Evolutionary conservation across 2,329 filamentous ascomycete species (phyloP), one percentile per base, ranked within the genome.

Genomic region (Pseudocercospora ulei): DNA sequence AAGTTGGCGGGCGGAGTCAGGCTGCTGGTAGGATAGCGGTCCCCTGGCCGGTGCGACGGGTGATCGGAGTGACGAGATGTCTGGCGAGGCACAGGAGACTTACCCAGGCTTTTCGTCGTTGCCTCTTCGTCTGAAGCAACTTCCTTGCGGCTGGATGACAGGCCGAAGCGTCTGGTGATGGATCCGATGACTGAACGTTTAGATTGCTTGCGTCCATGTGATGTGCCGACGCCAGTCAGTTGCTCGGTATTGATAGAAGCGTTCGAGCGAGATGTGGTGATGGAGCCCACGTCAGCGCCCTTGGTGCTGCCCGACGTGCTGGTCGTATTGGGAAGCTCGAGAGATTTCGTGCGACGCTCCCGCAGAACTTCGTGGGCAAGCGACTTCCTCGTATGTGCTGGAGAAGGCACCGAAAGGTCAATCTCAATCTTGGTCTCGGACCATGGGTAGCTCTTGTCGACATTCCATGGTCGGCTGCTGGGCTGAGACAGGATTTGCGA

Each of bases 21-120:
- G 30, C 61, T 62, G 35, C 64, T 65, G 6, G 64, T 67, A 16
- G 67, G 67, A 48, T 70, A 70, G 16, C 67, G 64, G 41, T 70
- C 67, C 25, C 67, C 67, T 17, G 62, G 61, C 35, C 59, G 61
- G 51, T 60, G 57, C 3, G 55, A 46, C 53, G 49, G 40, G 16
- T 41, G 39, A 9, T 24, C 35, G 9, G 41, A 36, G 17, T 46
- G 43, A 13, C 41, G 42, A 7, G 46, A 52, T 12, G 39, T 35
- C 17, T 40, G 42, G 12, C 38, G 43, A 9, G 40, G 42, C 13
- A 46, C 34, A 9, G 46, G 47, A 4, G 49, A 51, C 7, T 35
- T 37, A 9, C 39, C 34, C 8, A 45, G 22, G 16, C 31, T 50
- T 36, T 46, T 48, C 22, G 36, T 25, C 5, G 39, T 46, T 19